phyloP scores from a whole-genome alignment of 345 rosid species.

The Orychophragmus violaceus region DNA sequence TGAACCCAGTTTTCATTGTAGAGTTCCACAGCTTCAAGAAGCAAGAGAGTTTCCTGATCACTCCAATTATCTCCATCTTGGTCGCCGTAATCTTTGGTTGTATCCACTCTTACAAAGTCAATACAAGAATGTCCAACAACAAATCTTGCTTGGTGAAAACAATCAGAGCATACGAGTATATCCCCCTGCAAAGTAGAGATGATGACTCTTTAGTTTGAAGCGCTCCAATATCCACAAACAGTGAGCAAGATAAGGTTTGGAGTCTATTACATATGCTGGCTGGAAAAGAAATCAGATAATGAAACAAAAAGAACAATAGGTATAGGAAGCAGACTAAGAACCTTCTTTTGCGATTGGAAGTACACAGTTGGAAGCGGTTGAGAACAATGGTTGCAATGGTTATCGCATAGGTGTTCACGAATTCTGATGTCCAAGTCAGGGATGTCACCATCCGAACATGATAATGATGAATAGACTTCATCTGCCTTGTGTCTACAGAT shows the following conservation, averaged over 20 bases:
- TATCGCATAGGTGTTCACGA: slow-evolving; percentile 80
- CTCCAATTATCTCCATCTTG: slow-evolving; percentile 85
- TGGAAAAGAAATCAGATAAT: neutral
- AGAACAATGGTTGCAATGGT: slow-evolving; percentile 67
- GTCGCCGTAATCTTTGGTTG: slow-evolving; percentile 57
- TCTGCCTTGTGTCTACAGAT: slow-evolving; percentile 74
- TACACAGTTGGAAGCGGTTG: slow-evolving; percentile 54
- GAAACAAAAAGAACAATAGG: slow-evolving; percentile 2
- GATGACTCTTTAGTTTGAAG: slow-evolving; percentile 7
- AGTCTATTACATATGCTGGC: neutral
- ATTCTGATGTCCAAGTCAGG: slow-evolving; percentile 84
- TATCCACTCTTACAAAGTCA: slow-evolving; percentile 73
- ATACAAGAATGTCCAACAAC: slow-evolving; percentile 82
- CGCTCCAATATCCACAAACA: neutral
- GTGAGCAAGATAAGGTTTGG: neutral
- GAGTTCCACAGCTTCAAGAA: slow-evolving; percentile 91
- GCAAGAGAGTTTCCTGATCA: slow-evolving; percentile 82
- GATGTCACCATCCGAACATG: slow-evolving; percentile 41
- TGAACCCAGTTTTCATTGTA: slow-evolving; percentile 85
- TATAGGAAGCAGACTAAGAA: slow-evolving; percentile 25
- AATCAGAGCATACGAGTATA: slow-evolving; percentile 58
- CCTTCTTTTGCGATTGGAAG: slow-evolving; percentile 94
- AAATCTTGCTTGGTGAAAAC: slow-evolving; percentile 86
- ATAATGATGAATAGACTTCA: slow-evolving; percentile 53
- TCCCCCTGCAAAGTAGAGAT: slow-evolving; percentile 61